Percentiles rank a stretch among this genome's conserved stretches.
Conservation (phyloP, 768 basidiomycete species). For the Rhizopogon rudus region DNA sequence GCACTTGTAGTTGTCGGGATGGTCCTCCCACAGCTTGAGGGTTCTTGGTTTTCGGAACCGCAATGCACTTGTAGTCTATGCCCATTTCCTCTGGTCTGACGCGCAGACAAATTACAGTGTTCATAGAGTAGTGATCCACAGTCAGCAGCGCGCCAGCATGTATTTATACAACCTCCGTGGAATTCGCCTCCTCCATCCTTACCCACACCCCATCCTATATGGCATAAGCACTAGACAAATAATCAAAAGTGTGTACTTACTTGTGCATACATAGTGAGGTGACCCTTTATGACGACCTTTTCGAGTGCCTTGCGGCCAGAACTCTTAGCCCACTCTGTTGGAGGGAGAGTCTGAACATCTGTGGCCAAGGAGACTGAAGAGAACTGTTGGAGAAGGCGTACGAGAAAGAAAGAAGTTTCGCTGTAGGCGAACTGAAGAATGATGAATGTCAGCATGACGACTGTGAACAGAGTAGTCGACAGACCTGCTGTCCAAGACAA, state of each 20-base stretch:
- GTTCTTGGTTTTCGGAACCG: too few species aligned
- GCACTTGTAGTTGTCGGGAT: too few species aligned
- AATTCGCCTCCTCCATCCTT: conserved; percentile 17
- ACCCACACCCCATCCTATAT: conserved; percentile 21
- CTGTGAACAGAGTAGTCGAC: not conserved
- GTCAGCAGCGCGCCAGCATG: not conserved
- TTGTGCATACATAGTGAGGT: conserved; percentile 50
- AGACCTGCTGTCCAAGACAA: conserved; percentile 33
- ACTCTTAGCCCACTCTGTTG: conserved; percentile 36
- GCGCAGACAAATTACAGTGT: not conserved
- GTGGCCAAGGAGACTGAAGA: conserved; percentile 38
- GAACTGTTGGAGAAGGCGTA: conserved; percentile 54
- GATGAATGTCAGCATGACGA: not conserved
- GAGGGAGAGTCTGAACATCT: conserved; percentile 43
- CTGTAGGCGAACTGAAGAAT: conserved; percentile 56
- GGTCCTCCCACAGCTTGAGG: too few species aligned
- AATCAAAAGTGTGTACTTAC: conserved; percentile 22
- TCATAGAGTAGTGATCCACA: not conserved
- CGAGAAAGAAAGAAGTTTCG: conserved; percentile 58
- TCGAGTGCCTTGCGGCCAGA: conserved; percentile 38
- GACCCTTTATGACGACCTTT: conserved; percentile 37
- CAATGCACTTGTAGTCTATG: too few species aligned
- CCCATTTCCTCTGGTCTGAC: not conserved
- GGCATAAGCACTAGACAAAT: not conserved
- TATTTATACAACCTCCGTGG: not conserved